phyloP scores from a whole-genome alignment of 108 stramenopile genomes.

The Pseudonitzschia pungens region DNA sequence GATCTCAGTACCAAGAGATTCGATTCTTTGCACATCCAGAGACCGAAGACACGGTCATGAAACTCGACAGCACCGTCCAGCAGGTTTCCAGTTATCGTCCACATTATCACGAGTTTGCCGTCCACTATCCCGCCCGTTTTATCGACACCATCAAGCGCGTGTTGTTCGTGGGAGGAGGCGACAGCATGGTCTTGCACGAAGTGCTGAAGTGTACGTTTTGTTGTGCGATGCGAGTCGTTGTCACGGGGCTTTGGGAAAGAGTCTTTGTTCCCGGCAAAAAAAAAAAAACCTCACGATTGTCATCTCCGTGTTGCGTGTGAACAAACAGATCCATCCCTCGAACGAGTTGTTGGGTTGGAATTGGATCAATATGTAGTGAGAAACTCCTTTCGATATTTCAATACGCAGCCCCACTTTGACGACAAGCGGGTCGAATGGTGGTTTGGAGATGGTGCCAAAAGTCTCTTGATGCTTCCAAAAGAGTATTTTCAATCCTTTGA shows the following conservation, averaged over 20 bases:
- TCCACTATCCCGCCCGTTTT: constrained; percentile 73
- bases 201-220: constrained; percentile 56
- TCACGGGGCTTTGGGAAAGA: too few species aligned
- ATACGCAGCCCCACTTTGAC: constrained; percentile 86
- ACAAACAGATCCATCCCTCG: constrained; percentile 59
- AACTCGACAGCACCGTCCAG: constrained; percentile 60
- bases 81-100: constrained; percentile 70
- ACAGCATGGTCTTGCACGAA: constrained; percentile 84
- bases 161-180: constrained; percentile 83
- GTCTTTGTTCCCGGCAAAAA: too few species aligned
- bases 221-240: too few species aligned
- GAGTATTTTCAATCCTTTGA: constrained; percentile 77
- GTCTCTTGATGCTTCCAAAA: constrained; percentile 57
- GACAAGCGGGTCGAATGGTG: constrained; percentile 82
- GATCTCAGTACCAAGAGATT: constrained; percentile 44
- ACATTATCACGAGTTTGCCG: constrained; percentile 73
- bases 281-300: background rate
- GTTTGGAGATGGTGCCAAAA: constrained; percentile 76
- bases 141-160: constrained; percentile 62
- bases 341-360: constrained; percentile 79
- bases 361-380: constrained; percentile 80
- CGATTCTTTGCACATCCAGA: constrained; percentile 33
- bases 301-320: too few species aligned
- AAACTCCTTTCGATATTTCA: constrained; percentile 68
- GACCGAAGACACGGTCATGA: constrained; percentile 44